Percentiles rank a stretch among this genome's conserved stretches.
Conservation (phyloP, 805 yeast species). For the Candida tibetensis region DNA sequence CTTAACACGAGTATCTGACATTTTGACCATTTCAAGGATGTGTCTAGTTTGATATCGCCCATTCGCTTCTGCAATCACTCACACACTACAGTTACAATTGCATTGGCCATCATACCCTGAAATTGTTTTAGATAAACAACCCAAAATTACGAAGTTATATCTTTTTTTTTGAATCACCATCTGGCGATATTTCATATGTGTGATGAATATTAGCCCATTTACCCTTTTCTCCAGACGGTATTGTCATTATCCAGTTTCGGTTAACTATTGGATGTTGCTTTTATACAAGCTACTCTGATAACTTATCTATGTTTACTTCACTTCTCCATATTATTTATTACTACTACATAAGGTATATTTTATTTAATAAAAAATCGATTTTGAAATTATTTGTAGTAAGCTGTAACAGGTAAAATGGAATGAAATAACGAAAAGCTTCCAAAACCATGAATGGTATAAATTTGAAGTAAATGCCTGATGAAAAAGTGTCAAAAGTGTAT, state of each 20-base stretch:
- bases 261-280: not conserved
- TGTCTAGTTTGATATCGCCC: too few relatives aligned
- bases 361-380: not conserved
- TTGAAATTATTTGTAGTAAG: too few relatives aligned
- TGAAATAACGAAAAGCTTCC: too few relatives aligned
- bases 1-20: not conserved
- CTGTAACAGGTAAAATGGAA: too few relatives aligned
- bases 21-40: constrained; percentile 5
- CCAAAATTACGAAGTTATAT: not conserved
- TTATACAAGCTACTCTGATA: not conserved
- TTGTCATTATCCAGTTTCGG: not conserved
- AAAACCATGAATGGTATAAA: too few relatives aligned
- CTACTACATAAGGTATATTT: not conserved
- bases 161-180: not conserved
- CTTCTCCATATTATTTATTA: not conserved
- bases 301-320: not conserved
- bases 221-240: not conserved
- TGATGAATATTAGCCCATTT: not conserved
- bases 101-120: not conserved
- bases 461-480: too few relatives aligned
- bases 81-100: not conserved
- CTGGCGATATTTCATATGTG: not conserved
- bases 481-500: too few relatives aligned
- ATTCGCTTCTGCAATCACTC: too few relatives aligned
- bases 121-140: not conserved